Evolutionary conservation across 1,284 basidiomycete genomes (phyloP).

Genomic region (Microbotryum violaceum): DNA sequence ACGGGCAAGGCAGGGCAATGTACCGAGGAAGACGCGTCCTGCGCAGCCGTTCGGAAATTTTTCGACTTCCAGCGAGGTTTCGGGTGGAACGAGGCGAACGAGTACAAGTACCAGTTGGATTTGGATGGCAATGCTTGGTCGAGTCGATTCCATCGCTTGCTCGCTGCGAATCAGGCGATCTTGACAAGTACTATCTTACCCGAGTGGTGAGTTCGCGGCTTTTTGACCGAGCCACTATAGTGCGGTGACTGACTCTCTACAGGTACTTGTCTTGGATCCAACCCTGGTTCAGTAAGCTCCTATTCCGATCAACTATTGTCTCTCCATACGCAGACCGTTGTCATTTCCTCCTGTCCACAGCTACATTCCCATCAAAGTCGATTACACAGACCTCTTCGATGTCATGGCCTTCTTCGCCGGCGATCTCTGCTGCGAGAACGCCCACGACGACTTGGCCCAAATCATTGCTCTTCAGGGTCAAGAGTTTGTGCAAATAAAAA

Average conservation of each 20-base stretch:
- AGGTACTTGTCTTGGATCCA: conserved; percentile 37
- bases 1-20: conserved; percentile 38
- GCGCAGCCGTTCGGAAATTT: conserved; percentile 38
- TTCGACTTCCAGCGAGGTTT: conserved; percentile 38
- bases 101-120: conserved; percentile 44
- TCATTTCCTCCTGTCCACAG: conserved; percentile 8
- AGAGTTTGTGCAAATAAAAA: conserved; percentile 40
- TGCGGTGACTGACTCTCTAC: not conserved
- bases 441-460: conserved; percentile 41
- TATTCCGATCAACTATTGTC: not conserved
- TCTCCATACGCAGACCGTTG: not conserved
- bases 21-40: conserved; percentile 40
- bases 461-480: conserved; percentile 42
- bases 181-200: conserved; percentile 36
- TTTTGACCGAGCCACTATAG: not conserved
- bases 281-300: conserved; percentile 37
- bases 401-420: conserved; percentile 46
- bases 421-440: conserved; percentile 41
- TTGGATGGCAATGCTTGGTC: conserved; percentile 46
- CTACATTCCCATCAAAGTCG: conserved; percentile 36
- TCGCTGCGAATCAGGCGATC: conserved; percentile 34
- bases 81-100: conserved; percentile 35
- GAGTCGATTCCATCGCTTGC: conserved; percentile 37
- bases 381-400: conserved; percentile 39
- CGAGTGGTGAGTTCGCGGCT: conserved; percentile 31